Conservation (phyloP, 768 basidiomycete genomes). For the Sporobolomyces roseus region DNA sequence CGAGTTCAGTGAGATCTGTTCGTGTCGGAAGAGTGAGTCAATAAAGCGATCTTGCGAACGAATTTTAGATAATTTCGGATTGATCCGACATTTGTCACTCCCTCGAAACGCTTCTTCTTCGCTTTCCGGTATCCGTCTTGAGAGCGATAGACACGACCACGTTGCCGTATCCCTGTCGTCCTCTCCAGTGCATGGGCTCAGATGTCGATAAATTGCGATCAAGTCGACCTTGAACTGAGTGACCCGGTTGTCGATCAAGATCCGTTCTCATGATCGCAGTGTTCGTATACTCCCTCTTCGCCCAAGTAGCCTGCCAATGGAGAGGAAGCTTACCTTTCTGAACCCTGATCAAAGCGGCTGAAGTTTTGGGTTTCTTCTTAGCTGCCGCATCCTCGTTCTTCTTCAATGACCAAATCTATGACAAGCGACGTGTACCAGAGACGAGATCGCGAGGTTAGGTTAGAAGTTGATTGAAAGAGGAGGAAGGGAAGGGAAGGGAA, state of each 20-base stretch:
- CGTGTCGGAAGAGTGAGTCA: background rate
- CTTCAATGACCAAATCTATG: conserved; percentile 99
- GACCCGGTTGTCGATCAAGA: background rate
- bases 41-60: background rate
- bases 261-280: no score
- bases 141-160: no score
- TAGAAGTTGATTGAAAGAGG: background rate
- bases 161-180: no score
- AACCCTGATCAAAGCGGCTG: conserved; percentile 96
- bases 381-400: conserved; percentile 96
- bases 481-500: background rate
- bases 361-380: conserved; percentile 97
- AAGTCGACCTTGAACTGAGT: no score
- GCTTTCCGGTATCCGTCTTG: no score
- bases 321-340: conserved; percentile 73
- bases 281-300: no score
- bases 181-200: no score
- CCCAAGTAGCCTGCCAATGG: background rate
- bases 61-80: background rate
- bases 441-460: background rate
- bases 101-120: no score
- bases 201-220: no score
- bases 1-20: conserved; percentile 93
- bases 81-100: background rate
- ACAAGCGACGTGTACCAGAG: no score